Evolutionary conservation across 2,329 filamentous ascomycete species (phyloP), one percentile per base, ranked within the genome.

Genomic region (Davidsoniella australis): DNA sequence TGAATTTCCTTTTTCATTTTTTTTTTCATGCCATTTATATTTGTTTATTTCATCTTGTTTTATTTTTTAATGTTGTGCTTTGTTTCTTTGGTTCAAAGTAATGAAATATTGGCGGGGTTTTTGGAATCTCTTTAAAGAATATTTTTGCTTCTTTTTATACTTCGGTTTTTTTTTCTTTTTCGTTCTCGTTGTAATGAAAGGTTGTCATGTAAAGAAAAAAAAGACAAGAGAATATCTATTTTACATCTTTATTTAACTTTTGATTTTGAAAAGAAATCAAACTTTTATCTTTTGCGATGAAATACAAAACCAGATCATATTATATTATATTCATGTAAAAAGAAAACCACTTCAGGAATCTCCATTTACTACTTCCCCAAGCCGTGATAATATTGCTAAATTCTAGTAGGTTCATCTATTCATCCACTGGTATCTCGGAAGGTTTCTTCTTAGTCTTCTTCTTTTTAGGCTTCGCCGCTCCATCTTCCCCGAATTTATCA

Each of bases 391-490:
- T 18, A 16, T 16, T 10, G 20, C 20, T 20, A 20, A 10, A 24
- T 33, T 44, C 14, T n/a, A 9, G 16, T 3, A 9, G 16, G 63
- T 57, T 61, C 60, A 62, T 33, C 26, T 33, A 33, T 33, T 33
- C 10, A 12, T 33, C 26, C 10, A 12, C 8, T 33, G 26, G 26
- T 9, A 33, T 33, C 8, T 33, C 26, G 10, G 26, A 33, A 33
- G 26, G 26, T 12, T 33, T 33, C 26, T 33, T 68, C 56, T 66
- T 70, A 60, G 71, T 73, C 60, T 70, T 69, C 57, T 66, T 73
- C 60, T 65, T 66, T 58, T 67, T 71, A 5, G 66, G 59, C 53
- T 68, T 66, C 2, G 62, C 57, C 8, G 56, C 57, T 2, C 41
- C 56, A 6, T 45, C 45, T 9, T 50, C 54, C n/a, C 39, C 33